Conservation (phyloP, 441 rosid genomes). For the Syzygium malaccense region DNA sequence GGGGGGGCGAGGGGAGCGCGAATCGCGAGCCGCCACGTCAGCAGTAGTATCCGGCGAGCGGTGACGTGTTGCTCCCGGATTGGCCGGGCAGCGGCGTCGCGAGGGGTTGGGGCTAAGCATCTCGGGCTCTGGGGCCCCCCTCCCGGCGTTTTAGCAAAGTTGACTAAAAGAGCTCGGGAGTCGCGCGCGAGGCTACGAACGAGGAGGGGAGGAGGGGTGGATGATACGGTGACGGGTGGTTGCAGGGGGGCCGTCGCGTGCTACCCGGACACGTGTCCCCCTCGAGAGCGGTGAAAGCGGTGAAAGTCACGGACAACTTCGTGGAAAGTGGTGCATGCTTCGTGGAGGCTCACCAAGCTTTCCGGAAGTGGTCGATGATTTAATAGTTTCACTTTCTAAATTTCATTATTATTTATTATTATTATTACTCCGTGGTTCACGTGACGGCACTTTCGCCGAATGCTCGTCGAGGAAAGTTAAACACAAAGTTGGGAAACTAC, state of each 20-base stretch:
- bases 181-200: not conserved
- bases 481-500: not conserved
- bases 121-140: not conserved
- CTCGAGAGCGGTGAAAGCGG: not conserved
- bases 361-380: not conserved
- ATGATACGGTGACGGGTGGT: not conserved
- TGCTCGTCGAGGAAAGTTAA: not conserved
- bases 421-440: not conserved
- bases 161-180: not conserved
- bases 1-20: not conserved
- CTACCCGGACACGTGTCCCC: not conserved
- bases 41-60: fast-evolving
- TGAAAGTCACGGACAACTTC: not conserved
- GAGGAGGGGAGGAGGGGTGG: too few relatives aligned
- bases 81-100: not conserved
- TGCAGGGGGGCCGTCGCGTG: not conserved
- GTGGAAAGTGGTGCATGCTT: not conserved
- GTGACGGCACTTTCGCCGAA: not conserved
- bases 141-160: not conserved
- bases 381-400: not conserved
- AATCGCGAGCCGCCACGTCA: not conserved
- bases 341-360: not conserved
- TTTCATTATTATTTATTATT: not conserved
- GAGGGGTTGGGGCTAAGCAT: not conserved
- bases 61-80: not conserved